Conservation (phyloP, 345 rosid species). For the Lepidium didymum region DNA sequence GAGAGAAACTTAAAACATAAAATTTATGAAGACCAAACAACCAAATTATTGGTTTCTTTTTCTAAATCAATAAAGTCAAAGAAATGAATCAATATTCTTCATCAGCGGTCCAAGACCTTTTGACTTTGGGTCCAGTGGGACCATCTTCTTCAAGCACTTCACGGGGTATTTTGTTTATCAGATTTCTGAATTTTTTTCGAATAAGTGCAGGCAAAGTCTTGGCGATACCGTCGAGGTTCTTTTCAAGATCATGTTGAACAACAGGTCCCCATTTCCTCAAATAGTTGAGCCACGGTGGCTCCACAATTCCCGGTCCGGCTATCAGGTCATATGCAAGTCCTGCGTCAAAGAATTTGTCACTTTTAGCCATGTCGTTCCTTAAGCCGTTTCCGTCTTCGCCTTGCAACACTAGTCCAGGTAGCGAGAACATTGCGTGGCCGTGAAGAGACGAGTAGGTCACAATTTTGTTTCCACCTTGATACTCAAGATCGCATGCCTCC, state of each 20-base stretch:
- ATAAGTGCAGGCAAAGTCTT: constrained; percentile 40
- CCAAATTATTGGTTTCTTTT: too few species aligned
- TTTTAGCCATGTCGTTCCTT: constrained; percentile 65
- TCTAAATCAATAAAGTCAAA: too few species aligned
- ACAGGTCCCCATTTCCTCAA: constrained; percentile 70
- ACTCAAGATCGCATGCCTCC: constrained; percentile 58
- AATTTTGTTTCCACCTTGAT: constrained; percentile 44
- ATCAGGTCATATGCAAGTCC: constrained; percentile 36
- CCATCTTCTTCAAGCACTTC: constrained; percentile 62
- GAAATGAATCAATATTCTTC: constrained; percentile 21
- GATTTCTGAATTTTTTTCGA: constrained; percentile 31
- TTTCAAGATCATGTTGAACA: constrained; percentile 33
- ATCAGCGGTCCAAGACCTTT: constrained; percentile 51
- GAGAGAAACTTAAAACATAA: too few species aligned
- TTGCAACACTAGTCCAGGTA: constrained; percentile 62
- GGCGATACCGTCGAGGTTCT: constrained; percentile 33
- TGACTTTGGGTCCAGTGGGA: constrained; percentile 69
- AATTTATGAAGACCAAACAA: too few species aligned
- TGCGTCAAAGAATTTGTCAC: constrained; percentile 41
- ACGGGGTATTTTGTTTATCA: constrained; percentile 43
- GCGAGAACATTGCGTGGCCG: constrained; percentile 71
- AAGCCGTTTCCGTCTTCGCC: constrained; percentile 48
- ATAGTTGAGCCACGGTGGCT: constrained; percentile 64
- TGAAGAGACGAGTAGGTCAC: constrained; percentile 54
- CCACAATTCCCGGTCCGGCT: constrained; percentile 25